A percentile compares a stretch with the other conserved stretches of the same genome.
phyloP scores from a whole-genome alignment of 2,329 filamentous ascomycete species.

The Fusarium bulbicola region DNA sequence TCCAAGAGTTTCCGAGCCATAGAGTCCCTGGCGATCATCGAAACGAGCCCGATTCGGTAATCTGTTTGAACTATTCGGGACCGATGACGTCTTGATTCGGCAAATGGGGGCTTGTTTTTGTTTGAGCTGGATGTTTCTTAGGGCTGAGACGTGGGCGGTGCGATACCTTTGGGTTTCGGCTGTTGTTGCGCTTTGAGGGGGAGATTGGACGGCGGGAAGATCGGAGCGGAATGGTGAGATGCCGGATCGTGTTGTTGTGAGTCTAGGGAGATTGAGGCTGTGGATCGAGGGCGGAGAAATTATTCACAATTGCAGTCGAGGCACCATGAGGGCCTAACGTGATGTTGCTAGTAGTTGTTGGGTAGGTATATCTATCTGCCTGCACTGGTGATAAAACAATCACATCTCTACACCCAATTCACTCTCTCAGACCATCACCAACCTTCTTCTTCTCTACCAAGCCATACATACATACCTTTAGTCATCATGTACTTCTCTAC shows the following conservation, averaged over 20 bases:
- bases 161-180: neutral
- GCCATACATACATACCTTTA: neutral
- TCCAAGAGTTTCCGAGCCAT: slow-evolving; percentile 8
- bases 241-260: neutral
- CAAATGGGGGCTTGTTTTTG: neutral
- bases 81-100: neutral
- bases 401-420: neutral
- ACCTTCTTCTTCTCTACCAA: neutral
- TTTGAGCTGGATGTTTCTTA: neutral
- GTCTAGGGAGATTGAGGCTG: neutral
- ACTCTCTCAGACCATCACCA: neutral
- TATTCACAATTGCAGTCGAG: neutral
- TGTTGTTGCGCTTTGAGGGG: neutral
- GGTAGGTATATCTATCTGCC: neutral
- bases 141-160: neutral
- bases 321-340: neutral
- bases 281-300: neutral
- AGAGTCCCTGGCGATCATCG: slow-evolving; percentile 27
- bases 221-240: slow-evolving; percentile 6
- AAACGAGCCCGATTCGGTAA: neutral
- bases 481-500: slow-evolving; percentile 12
- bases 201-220: neutral
- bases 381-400: neutral
- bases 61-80: neutral
- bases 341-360: neutral